phyloP scores from a whole-genome alignment of 2,329 filamentous ascomycete genomes.

The Pseudogymnoascus sp. region DNA sequence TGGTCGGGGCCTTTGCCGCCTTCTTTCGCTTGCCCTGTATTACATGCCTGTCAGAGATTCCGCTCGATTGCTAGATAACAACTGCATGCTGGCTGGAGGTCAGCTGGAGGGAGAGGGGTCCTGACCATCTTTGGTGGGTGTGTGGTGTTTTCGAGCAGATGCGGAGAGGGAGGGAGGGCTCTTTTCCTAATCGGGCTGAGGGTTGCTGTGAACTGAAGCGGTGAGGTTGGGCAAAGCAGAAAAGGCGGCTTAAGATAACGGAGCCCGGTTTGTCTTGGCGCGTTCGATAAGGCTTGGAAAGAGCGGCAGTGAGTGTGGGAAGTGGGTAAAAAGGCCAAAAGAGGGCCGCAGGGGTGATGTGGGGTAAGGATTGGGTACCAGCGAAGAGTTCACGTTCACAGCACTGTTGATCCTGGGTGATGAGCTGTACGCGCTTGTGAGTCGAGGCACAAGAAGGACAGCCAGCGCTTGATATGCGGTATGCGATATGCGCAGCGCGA shows the following conservation, averaged over 20 bases:
- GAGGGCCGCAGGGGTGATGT: neutral
- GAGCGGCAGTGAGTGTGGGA: neutral
- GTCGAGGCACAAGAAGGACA: neutral
- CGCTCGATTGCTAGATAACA: neutral
- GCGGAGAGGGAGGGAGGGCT: neutral
- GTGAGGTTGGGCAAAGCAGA: constrained; percentile 6
- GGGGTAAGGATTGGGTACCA: neutral
- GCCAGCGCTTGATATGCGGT: neutral
- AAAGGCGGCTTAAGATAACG: constrained; percentile 6
- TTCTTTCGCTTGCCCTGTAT: constrained; percentile 83
- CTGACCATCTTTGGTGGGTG: constrained; percentile 5
- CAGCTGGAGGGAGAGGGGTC: constrained; percentile 2
- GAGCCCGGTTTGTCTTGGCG: constrained; percentile 4
- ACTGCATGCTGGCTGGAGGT: neutral
- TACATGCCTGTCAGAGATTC: neutral
- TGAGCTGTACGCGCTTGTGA: neutral
- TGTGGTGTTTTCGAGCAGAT: constrained; percentile 1
- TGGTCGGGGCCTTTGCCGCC: constrained; percentile 67
- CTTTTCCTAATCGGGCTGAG: constrained; percentile 6
- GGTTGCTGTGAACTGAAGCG: neutral
- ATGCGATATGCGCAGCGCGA: neutral
- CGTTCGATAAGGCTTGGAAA: neutral
- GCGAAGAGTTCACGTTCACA: neutral
- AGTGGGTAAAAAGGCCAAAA: neutral
- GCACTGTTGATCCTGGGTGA: neutral